Evolutionary conservation across 75 land plant species (phyloP), one percentile per base, ranked within the genome.

Genomic region (Picea sitchensis): DNA sequence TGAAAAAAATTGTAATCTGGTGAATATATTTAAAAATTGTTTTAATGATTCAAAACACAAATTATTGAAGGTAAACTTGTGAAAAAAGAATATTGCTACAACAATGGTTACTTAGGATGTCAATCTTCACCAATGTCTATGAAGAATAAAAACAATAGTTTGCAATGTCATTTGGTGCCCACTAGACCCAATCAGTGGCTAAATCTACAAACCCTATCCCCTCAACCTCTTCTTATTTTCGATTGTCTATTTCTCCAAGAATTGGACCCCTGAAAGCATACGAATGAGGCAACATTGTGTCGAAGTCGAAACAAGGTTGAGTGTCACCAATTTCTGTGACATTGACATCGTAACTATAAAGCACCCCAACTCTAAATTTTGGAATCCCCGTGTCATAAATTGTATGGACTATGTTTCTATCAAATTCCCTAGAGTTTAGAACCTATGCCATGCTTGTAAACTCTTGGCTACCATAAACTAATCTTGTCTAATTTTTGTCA

Each of bases 361-460:
- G 87, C n/a, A 86, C 87, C 5, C 95, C 96, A 7, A 91, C 91
- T 65, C 92, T 85, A 75, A 94, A 92, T 12, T 94, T 94, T 2
- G 93, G 91, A 83, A 96, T 59, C 31, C 87, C 91, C 36, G 92
- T 81, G 59, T 92, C 97, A 26, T 82, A 82, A 21, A 96, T 72
- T 77, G 92, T 87, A 71, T 96, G 97, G 60, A 96, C 95, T 30
- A 87, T 82, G 59, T 69, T 81, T 76, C 57, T 80, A 77, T 38
- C 41, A 38, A 6, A 4, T 4, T 82, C 85, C 36, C 80, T 86
- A 36, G 90, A 72, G 11, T 79, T 83, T 41, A 88, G 12, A 61
- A 94, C 64, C 69, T 96, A 90, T 0, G 91, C 87, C 79, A 95
- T 84, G 82, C 95, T 94, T 4, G 87, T 85, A 84, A 96, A 96